Evolutionary conservation across 108 stramenopile genomes (phyloP), one percentile per base, ranked within the genome.

Genomic region (Aurantiochytrium sp.): DNA sequence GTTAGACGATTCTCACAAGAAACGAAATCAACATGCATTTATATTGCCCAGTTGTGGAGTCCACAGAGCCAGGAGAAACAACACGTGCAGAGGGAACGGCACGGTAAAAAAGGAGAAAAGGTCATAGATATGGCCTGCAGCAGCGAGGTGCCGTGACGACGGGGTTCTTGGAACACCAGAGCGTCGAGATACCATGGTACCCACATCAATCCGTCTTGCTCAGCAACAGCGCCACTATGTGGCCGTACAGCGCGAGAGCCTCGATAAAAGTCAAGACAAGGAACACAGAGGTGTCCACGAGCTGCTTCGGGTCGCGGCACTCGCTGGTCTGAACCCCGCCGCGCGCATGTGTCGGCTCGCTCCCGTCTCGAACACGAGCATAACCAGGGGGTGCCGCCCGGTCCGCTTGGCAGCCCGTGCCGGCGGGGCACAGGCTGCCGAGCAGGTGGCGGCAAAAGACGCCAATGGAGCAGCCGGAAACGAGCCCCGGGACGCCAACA

Each of bases 191-290:
- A 65, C 19, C 59, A n/a, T 65, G 10, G 59, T n/a, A 32, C 0
- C 27, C n/a, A n/a, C n/a, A n/a, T n/a, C n/a, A n/a, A n/a, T n/a
- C n/a, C n/a, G n/a, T 65, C 2, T 81, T 37, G 97, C 97, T 65
- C 55, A 99, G 92, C 91, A 99, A 97, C 52, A 99, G 94, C 8
- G 99, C 96, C 41, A 98, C 99, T 93, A 98, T 99, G 86, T 98
- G 89, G 31, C 98, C 98, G 92, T 98, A 99, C 69, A 99, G 95
- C 73, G 96, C 97, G 69, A 99, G 94, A 73, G 97, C 97, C 94
- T 99, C 98, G 30, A 96, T 96, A 93, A 99, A 99, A 95, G 98
- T 98, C 42, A 98, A 95, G 87, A 99, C 97, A 88, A 99, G 93
- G 93, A 99, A 96, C 96, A 99, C 96, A 90, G 97, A 12, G 8